Conservation (phyloP, 352 stramenopile genomes). For the Globisporangium ultimum region DNA sequence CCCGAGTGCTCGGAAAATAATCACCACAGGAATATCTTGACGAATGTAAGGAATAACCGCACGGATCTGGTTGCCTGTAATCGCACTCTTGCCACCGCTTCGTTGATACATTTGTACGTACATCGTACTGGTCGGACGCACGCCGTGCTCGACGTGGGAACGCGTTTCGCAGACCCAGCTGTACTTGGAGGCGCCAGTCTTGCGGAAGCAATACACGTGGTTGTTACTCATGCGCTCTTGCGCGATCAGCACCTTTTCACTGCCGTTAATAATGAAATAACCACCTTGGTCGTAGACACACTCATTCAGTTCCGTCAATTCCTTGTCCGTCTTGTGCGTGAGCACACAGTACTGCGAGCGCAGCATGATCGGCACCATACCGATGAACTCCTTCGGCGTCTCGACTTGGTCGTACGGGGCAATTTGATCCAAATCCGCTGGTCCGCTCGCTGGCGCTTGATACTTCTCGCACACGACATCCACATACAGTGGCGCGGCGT, state of each 20-base stretch:
- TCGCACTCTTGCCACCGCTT: conserved; percentile 90
- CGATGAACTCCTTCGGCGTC: conserved; percentile 94
- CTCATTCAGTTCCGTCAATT: conserved; percentile 94
- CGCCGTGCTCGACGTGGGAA: conserved; percentile 95
- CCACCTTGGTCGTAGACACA: conserved; percentile 99
- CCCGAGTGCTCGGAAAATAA: conserved; percentile 99
- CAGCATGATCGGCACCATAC: conserved; percentile 99
- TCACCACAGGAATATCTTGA: conserved; percentile 98
- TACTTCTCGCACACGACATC: conserved; percentile 96
- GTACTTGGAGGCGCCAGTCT: conserved; percentile 97
- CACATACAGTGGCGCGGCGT: conserved; percentile 98
- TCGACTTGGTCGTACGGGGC: conserved; percentile 86
- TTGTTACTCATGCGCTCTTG: conserved; percentile 99
- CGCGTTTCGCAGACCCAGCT: conserved; percentile 96
- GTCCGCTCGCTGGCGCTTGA: conserved; percentile 53
- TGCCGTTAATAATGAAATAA: conserved; percentile 99
- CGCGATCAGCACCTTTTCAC: conserved; percentile 98
- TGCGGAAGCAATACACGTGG: conserved; percentile 99
- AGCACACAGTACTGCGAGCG: conserved; percentile 96
- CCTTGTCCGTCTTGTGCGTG: conserved; percentile 90
- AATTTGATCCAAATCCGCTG: conserved; percentile 81
- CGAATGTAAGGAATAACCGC: conserved; percentile 98
- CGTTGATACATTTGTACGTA: conserved; percentile 99
- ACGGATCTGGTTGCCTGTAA: conserved; percentile 98
- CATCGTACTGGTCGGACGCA: conserved; percentile 95